Evolutionary conservation across 148 eudicot genomes (phyloP).

Genomic region (Bassia scoparia): DNA sequence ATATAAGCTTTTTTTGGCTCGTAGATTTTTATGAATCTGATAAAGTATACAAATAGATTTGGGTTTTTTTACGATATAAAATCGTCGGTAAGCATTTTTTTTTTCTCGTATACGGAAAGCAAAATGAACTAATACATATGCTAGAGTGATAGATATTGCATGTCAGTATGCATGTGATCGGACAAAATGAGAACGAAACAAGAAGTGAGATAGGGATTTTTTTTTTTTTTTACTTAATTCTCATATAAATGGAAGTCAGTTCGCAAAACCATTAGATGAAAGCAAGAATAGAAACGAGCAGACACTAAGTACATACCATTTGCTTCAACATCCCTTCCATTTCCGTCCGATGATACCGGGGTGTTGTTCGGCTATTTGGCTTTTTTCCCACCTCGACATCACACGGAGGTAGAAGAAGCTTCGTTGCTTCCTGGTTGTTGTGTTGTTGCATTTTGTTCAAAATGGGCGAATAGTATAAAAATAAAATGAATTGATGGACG

Average conservation of each 20-base stretch:
- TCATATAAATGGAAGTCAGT: slow-evolving; percentile 36
- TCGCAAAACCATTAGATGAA: slow-evolving; percentile 58
- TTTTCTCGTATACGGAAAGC: too few species aligned
- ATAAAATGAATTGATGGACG: too few species aligned
- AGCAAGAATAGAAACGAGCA: slow-evolving; percentile 48
- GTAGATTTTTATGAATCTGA: too few species aligned
- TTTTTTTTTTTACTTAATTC: slow-evolving; percentile 61
- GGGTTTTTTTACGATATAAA: too few species aligned
- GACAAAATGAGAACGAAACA: neutral
- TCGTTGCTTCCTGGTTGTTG: neutral
- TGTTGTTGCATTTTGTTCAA: neutral
- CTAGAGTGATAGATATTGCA: too few species aligned
- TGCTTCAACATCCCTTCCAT: slow-evolving; percentile 40
- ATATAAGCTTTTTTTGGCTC: too few species aligned
- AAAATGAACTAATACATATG: too few species aligned
- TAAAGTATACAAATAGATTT: too few species aligned
- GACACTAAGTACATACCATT: slow-evolving; percentile 34
- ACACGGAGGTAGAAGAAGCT: slow-evolving; percentile 5
- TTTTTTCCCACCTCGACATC: slow-evolving; percentile 23
- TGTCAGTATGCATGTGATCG: too few species aligned
- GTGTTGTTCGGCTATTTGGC: neutral
- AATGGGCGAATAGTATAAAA: too few species aligned
- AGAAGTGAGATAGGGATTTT: too few species aligned
- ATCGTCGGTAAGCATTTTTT: too few species aligned
- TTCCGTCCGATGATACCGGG: slow-evolving; percentile 20